phyloP scores from a whole-genome alignment of 768 basidiomycete genomes.

The Mycena chlorophos region DNA sequence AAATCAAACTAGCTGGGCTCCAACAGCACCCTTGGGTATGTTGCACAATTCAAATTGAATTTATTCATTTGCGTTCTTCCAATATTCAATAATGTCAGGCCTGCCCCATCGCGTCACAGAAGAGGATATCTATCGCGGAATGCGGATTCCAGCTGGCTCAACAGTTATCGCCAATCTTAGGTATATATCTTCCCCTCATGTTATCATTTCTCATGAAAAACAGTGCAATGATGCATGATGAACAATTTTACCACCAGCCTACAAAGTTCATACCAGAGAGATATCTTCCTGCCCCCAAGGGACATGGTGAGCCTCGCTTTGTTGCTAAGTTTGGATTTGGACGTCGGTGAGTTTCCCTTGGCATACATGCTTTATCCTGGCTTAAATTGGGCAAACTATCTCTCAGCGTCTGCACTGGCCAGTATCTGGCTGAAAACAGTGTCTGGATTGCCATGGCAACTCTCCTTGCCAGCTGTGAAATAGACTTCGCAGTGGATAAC shows the following conservation, averaged over 20 bases:
- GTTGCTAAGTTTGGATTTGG: constrained; percentile 31
- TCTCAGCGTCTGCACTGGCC: constrained; percentile 38
- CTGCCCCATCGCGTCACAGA: constrained; percentile 31
- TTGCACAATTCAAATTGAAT: not conserved
- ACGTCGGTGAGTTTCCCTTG: constrained; percentile 20
- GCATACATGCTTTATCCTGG: not conserved
- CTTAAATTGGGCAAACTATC: not conserved
- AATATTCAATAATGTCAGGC: constrained; percentile 19
- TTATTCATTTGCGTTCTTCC: not conserved
- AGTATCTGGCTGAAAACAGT: constrained; percentile 44
- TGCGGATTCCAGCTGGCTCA: constrained; percentile 34
- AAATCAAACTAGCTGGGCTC: not conserved
- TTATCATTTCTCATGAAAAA: not conserved
- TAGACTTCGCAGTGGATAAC: constrained; percentile 20
- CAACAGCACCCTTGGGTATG: not conserved
- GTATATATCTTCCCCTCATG: constrained; percentile 5
- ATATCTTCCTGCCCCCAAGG: constrained; percentile 23
- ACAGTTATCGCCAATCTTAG: constrained; percentile 27
- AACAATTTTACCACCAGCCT: constrained; percentile 27
- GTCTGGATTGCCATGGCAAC: constrained; percentile 32
- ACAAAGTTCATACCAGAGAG: constrained; percentile 29
- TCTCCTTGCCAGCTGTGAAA: constrained; percentile 32
- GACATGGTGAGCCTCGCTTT: constrained; percentile 28
- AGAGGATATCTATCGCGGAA: constrained; percentile 39
- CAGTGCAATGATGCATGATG: constrained; percentile 31